Evolutionary conservation across 2,329 filamentous ascomycete genomes (phyloP).

Genomic region (Beauveria sp.): DNA sequence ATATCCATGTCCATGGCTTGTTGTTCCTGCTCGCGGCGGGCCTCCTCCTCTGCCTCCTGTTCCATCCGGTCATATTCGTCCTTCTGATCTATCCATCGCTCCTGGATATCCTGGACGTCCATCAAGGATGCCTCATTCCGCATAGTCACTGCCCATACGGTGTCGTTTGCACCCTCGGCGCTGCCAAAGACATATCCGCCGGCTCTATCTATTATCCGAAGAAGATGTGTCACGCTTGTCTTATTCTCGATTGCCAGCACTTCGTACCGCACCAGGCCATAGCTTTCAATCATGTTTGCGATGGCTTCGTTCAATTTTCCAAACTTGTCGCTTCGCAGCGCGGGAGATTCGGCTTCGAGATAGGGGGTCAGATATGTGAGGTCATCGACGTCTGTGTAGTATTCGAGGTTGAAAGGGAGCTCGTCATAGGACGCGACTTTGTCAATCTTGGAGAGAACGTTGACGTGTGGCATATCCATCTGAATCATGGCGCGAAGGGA

Average conservation of each 20-base stretch:
- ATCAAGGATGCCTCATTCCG: slow-evolving; percentile 65
- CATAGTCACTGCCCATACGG: slow-evolving; percentile 95
- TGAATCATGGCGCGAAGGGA: slow-evolving; percentile 95
- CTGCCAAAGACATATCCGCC: slow-evolving; percentile 89
- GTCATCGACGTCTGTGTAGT: slow-evolving; percentile 95
- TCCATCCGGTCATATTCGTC: slow-evolving; percentile 82
- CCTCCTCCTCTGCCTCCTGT: slow-evolving; percentile 67
- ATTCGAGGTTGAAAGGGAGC: slow-evolving; percentile 91
- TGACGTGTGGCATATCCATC: slow-evolving; percentile 93
- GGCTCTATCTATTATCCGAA: slow-evolving; percentile 84
- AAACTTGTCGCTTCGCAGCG: slow-evolving; percentile 66
- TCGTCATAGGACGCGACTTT: slow-evolving; percentile 79
- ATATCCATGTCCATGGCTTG: slow-evolving; percentile 29
- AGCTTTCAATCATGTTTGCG: slow-evolving; percentile 78
- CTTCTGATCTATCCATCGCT: slow-evolving; percentile 88
- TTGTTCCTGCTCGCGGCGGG: slow-evolving; percentile 36
- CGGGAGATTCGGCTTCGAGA: slow-evolving; percentile 70
- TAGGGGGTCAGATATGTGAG: slow-evolving; percentile 75
- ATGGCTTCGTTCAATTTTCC: slow-evolving; percentile 79
- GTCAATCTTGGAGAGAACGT: slow-evolving; percentile 96
- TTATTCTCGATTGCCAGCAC: slow-evolving; percentile 95
- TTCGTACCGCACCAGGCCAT: slow-evolving; percentile 84
- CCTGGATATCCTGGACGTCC: slow-evolving; percentile 85
- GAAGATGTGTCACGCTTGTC: slow-evolving; percentile 87
- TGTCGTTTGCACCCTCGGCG: slow-evolving; percentile 88